These are phyloP conservation scores for Phytomonas sp. DNA, from an alignment of 208 protist species.

Conservation along the genomic window DNA sequence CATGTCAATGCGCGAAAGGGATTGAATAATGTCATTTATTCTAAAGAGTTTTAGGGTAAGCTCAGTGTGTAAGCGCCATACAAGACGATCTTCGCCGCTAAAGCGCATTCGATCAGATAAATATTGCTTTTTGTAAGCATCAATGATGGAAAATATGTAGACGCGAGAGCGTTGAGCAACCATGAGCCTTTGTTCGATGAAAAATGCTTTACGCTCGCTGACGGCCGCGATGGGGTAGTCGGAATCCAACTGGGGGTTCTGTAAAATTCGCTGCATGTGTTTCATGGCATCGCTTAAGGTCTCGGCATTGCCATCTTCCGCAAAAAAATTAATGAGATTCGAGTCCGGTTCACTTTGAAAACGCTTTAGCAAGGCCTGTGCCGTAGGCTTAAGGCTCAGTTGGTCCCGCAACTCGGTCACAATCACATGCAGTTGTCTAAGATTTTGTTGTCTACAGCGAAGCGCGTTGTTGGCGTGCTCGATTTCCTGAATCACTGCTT, in stretches of 20 bases:
- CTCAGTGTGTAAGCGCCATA: conserved; percentile 72
- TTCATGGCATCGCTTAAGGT: conserved; percentile 29
- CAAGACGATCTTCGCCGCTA: conserved; percentile 38
- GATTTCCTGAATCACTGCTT: conserved; percentile 66
- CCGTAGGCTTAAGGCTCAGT: conserved; percentile 42
- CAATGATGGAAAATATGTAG: conserved; percentile 59
- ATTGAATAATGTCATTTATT: conserved; percentile 57
- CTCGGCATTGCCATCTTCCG: conserved; percentile 52
- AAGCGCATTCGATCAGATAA: conserved; percentile 44
- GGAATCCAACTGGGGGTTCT: conserved; percentile 44
- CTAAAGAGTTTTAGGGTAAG: conserved; percentile 40
- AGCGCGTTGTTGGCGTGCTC: conserved; percentile 82
- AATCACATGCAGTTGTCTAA: conserved; percentile 52
- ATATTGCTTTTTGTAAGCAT: conserved; percentile 40
- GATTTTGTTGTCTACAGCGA: conserved; percentile 70
- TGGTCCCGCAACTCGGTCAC: conserved; percentile 57
- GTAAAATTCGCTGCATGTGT: conserved; percentile 63
- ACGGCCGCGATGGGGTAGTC: conserved; percentile 84
- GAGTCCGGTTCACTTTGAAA: conserved; percentile 37
- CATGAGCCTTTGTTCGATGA: conserved; percentile 64
- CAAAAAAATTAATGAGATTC: conserved; percentile 47
- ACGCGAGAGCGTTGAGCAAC: conserved; percentile 52
- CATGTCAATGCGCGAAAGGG: conserved; percentile 57
- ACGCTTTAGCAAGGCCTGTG: conserved; percentile 29
- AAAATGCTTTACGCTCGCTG: conserved; percentile 59